phyloP scores from a whole-genome alignment of 2,329 filamentous ascomycete genomes.

The Botrytis elliptica region DNA sequence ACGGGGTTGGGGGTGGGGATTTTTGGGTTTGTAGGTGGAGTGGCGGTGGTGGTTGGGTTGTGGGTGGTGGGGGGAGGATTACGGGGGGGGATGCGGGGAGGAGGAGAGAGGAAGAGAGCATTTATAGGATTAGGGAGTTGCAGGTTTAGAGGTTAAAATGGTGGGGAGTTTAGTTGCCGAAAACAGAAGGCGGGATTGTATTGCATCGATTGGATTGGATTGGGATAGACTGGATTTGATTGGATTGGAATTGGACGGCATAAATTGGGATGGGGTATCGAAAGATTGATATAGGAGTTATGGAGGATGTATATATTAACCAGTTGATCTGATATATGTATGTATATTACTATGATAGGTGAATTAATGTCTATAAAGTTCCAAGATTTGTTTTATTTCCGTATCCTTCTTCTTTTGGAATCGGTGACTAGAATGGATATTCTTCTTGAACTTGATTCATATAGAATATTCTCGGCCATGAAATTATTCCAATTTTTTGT shows the following conservation, averaged over 20 bases:
- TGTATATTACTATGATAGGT: not conserved
- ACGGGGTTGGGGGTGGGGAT: not conserved
- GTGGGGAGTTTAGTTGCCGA: not conserved
- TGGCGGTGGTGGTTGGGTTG: not conserved
- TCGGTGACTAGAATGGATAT: too few species aligned
- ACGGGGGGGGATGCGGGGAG: not conserved
- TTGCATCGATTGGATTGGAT: not conserved
- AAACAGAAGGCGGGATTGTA: not conserved
- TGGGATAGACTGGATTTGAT: not conserved
- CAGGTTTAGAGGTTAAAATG: not conserved
- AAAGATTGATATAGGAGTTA: not conserved
- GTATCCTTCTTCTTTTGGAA: rapidly evolving
- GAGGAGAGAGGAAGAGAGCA: not conserved
- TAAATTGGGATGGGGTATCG: not conserved
- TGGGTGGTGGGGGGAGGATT: not conserved
- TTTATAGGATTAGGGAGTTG: not conserved
- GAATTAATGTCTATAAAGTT: not conserved
- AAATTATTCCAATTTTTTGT: too few species aligned
- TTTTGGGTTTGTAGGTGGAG: not conserved
- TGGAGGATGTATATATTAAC: not conserved
- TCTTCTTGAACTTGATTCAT: too few species aligned
- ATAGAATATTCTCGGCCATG: too few species aligned
- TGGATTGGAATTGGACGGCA: too few species aligned
- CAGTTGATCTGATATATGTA: not conserved
- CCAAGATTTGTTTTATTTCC: not conserved